Base-by-base conservation (phyloP, 306 rosid genomes). In the Gillenia trifoliata region DNA sequence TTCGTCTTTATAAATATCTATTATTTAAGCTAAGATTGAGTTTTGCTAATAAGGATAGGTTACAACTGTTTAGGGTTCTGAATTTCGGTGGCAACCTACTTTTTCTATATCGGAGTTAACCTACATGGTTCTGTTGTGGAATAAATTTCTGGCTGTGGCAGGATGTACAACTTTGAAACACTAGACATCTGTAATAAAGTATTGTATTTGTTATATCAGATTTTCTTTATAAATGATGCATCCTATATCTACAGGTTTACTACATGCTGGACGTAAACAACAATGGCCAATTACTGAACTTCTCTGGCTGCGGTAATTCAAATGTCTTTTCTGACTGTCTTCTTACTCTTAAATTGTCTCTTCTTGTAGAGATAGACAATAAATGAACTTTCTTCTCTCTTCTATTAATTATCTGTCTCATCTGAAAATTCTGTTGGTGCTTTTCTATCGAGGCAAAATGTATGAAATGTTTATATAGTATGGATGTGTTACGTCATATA, bases 231-330 rank as follows among this genome's bases (percentile, higher is more conserved):
- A 40, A 52, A 56, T 15, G 23, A 36, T 72, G 20, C 23, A 31
- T 76, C 49, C 36, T 77, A 17, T 33, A 28, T 76, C 26, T 78
- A 68, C 80, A 94, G 99, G 96, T 94, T 78, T 94, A 94, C 87
- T 94, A 92, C 93, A 90, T 94, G 96, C 69, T 89, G 85, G 98
- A 91, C 78, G 50, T 23, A 70, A 70, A 74, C 77, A 78, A 84
- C 59, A 73, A 86, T 69, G 95, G 93, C 38, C 86, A 87, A 75
- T 75, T 88, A 81, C 76, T 91, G 85, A 90, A 94, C 85, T 94
- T 80, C 84, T 79, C 97, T 74, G 99, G 99, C 79, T 94, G 99
- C 55, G 99, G 99, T 94, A 90, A 87, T 80, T 71, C 40, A 68
- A 29, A 31, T 60, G 47, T 71, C 56, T 72, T 66, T 72, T 61